These are phyloP conservation scores for Sutorius eximius DNA, from an alignment of 1,284 basidiomycete species.

Conservation along the genomic window DNA sequence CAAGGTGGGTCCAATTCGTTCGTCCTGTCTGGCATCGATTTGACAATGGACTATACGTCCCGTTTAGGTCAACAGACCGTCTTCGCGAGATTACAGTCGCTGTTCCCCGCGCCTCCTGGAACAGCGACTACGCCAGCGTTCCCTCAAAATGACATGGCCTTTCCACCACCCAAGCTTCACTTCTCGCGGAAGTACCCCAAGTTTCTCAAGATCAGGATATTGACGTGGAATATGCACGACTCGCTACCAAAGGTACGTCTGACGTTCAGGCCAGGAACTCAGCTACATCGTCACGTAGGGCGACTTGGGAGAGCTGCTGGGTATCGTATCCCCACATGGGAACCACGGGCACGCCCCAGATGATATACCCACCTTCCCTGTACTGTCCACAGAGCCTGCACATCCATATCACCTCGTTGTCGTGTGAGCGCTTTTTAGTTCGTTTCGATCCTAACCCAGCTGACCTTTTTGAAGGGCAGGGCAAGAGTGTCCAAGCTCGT, in stretches of 20 bases:
- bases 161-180: slow-evolving; percentile 25
- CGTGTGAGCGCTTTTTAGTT: slow-evolving; percentile 49
- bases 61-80: slow-evolving; percentile 39
- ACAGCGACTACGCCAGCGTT: slow-evolving; percentile 16
- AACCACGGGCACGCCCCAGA: slow-evolving; percentile 32
- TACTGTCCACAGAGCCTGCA: slow-evolving; percentile 47
- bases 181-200: slow-evolving; percentile 37
- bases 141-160: slow-evolving; percentile 18
- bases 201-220: slow-evolving; percentile 49
- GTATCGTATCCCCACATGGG: slow-evolving; percentile 56
- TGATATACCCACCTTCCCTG: slow-evolving; percentile 43
- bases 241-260: slow-evolving; percentile 64
- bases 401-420: slow-evolving; percentile 84
- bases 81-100: slow-evolving; percentile 43
- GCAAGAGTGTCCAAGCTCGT: slow-evolving; percentile 78
- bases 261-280: not conserved
- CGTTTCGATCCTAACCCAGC: slow-evolving; percentile 7
- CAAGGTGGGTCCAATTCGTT: slow-evolving; percentile 20
- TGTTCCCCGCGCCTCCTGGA: slow-evolving; percentile 38
- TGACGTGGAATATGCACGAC: slow-evolving; percentile 80
- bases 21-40: not conserved
- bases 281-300: slow-evolving; percentile 47
- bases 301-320: slow-evolving; percentile 73
- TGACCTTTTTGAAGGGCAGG: slow-evolving; percentile 56
- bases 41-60: slow-evolving; percentile 1